Percentiles rank a stretch among this genome's conserved stretches.
Evolutionary conservation across 805 yeast genomes (phyloP).

Genomic region (Torulaspora quercuum): DNA sequence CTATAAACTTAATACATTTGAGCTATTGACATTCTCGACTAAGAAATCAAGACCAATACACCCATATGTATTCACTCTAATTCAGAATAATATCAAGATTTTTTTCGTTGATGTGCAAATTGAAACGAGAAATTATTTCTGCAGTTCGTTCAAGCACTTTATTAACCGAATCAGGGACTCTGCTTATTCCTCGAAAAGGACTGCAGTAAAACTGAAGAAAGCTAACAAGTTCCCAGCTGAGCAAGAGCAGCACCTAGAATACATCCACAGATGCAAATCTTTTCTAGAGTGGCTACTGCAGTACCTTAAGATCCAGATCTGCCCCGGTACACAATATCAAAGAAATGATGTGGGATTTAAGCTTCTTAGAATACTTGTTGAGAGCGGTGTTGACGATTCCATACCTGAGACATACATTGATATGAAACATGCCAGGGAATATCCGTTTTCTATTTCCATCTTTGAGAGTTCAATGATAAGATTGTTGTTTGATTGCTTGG

Average conservation of each 20-base stretch:
- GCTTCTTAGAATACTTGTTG: constrained; percentile 45
- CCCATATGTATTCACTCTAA: constrained; percentile 40
- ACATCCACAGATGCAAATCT: constrained; percentile 34
- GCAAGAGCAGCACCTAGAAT: constrained; percentile 31
- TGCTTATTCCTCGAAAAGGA: constrained; percentile 54
- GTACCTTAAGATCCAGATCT: constrained; percentile 40
- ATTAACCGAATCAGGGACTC: constrained; percentile 67
- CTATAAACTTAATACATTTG: constrained; percentile 52
- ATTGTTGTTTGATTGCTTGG: constrained; percentile 55
- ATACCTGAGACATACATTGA: constrained; percentile 39
- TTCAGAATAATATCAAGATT: constrained; percentile 45
- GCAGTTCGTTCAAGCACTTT: constrained; percentile 59
- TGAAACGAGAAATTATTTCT: constrained; percentile 63
- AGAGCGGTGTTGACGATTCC: constrained; percentile 54
- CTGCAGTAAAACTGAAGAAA: constrained; percentile 41
- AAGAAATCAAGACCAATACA: constrained; percentile 60
- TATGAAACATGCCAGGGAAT: constrained; percentile 45
- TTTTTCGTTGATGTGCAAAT: constrained; percentile 63
- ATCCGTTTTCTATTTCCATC: constrained; percentile 48
- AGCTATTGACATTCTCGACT: constrained; percentile 57
- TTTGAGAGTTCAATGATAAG: constrained; percentile 42
- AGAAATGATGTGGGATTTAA: constrained; percentile 48
- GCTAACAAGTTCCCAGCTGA: constrained; percentile 40
- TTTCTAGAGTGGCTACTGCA: constrained; percentile 44
- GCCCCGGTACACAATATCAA: constrained; percentile 58